phyloP scores from a whole-genome alignment of 805 yeast species.

The Wickerhamiella sorbophila region DNA sequence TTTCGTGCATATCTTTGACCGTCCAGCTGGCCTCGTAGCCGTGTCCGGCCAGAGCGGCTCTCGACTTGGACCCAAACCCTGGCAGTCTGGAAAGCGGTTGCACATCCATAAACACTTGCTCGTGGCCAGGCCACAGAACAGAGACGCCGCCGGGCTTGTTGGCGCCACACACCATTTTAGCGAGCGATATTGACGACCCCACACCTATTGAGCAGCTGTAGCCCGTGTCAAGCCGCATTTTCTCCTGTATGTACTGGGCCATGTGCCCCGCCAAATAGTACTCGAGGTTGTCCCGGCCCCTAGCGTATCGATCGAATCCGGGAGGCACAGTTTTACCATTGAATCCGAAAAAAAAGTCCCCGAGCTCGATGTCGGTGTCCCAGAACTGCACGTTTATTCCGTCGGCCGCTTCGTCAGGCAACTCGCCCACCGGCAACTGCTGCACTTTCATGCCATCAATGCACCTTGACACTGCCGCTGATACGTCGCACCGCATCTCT shows the following conservation, averaged over 20 bases:
- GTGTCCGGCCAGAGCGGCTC: not conserved
- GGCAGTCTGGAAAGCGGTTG: constrained; percentile 15
- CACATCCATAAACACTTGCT: constrained; percentile 14
- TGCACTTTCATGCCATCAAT: not conserved
- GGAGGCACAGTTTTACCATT: constrained; percentile 19
- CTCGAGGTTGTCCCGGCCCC: constrained; percentile 2
- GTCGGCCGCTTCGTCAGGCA: constrained; percentile 13
- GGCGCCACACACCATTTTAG: constrained; percentile 21
- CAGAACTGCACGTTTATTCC: constrained; percentile 3
- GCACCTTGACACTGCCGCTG: constrained; percentile 8
- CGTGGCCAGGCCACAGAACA: constrained; percentile 17
- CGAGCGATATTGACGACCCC: constrained; percentile 18
- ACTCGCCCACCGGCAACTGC: constrained; percentile 1
- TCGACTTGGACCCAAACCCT: constrained; percentile 18
- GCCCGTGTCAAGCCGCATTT: constrained; percentile 17
- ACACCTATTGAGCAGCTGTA: constrained; percentile 24
- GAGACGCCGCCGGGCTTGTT: constrained; percentile 23
- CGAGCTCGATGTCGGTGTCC: constrained; percentile 9
- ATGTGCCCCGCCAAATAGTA: constrained; percentile 21
- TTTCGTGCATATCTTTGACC: constrained; percentile 7
- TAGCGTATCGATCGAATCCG: constrained; percentile 3
- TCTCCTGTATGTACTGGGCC: constrained; percentile 18
- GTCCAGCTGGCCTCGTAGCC: constrained; percentile 3
- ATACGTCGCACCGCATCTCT: constrained; percentile 22
- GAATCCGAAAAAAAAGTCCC: constrained; percentile 19